Percentiles rank a stretch among this genome's conserved stretches.
Evolutionary conservation across 306 rosid genomes (phyloP).

Genomic region (Glycine soja): DNA sequence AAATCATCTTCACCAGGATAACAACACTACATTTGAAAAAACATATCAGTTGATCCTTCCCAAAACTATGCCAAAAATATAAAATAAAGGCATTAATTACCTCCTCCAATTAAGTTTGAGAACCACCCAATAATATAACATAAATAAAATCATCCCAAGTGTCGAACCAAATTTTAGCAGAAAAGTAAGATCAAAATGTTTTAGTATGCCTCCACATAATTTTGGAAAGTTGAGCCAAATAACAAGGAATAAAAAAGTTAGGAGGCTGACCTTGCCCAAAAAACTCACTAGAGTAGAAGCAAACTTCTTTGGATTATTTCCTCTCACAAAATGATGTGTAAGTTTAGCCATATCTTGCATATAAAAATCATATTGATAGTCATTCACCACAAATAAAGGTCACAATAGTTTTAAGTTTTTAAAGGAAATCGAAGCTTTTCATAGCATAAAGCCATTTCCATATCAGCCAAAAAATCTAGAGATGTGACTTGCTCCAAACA

Average conservation of each 20-base stretch:
- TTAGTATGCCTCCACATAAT: conserved; percentile 33
- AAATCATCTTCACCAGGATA: conserved; percentile 96
- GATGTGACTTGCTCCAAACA: conserved; percentile 22
- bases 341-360: conserved; percentile 93
- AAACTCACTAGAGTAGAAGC: conserved; percentile 78
- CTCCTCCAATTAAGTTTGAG: conserved; percentile 31
- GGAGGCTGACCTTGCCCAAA: conserved; percentile 80
- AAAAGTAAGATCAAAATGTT: conserved; percentile 18
- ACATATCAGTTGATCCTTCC: conserved; percentile 44
- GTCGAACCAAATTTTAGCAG: conserved; percentile 37
- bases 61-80: conserved; percentile 29
- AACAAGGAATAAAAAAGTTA: conserved; percentile 14
- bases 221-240: conserved; percentile 35
- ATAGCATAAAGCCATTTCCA: conserved; percentile 33
- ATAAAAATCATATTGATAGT: conserved; percentile 43
- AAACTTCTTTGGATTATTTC: conserved; percentile 80
- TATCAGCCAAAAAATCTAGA: neutral
- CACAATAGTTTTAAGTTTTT: conserved; percentile 20
- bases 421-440: conserved; percentile 31
- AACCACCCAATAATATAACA: conserved; percentile 25
- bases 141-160: conserved; percentile 26
- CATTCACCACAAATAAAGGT: conserved; percentile 23
- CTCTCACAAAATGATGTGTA: conserved; percentile 78
- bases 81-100: conserved; percentile 30
- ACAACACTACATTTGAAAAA: conserved; percentile 76